Evolutionary conservation across 345 rosid genomes (phyloP).

Genomic region (Tarenaya hassleriana): DNA sequence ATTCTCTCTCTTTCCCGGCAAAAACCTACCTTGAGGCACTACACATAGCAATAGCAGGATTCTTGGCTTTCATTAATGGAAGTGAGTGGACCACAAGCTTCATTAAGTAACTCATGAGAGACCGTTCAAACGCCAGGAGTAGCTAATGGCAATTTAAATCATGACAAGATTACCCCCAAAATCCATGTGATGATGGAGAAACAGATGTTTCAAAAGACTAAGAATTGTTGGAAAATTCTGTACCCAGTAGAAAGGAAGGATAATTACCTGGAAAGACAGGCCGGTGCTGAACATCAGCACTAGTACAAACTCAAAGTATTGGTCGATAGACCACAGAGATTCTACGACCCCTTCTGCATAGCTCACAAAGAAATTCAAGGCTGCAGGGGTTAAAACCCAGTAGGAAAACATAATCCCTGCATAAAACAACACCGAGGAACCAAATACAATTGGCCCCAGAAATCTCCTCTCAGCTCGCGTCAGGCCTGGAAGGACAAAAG

Average conservation of each 20-base stretch:
- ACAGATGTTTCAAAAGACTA: conserved; percentile 1
- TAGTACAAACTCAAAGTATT: conserved; percentile 91
- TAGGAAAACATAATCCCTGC: conserved; percentile 84
- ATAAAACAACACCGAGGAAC: conserved; percentile 88
- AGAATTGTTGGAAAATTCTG: neutral
- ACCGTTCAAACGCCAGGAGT: no score
- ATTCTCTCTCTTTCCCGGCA: no score
- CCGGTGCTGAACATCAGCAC: conserved; percentile 99
- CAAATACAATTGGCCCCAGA: conserved; percentile 84
- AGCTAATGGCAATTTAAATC: no score
- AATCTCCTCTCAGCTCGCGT: conserved; percentile 87
- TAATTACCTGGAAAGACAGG: conserved; percentile 83
- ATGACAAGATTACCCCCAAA: neutral
- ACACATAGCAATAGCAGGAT: no score
- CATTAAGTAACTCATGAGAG: no score
- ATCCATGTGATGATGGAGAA: conserved; percentile 18
- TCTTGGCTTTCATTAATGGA: no score
- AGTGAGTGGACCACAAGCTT: no score
- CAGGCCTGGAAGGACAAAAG: conserved; percentile 93
- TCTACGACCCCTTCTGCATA: conserved; percentile 98
- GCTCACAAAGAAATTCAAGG: conserved; percentile 85
- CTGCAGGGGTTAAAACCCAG: conserved; percentile 83
- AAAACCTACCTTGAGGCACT: no score
- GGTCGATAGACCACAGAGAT: conserved; percentile 97
- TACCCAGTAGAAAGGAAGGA: neutral